A percentile compares a stretch with the other conserved stretches of the same genome.
phyloP scores from a whole-genome alignment of 345 rosid genomes.

The Dovyalis caffra region DNA sequence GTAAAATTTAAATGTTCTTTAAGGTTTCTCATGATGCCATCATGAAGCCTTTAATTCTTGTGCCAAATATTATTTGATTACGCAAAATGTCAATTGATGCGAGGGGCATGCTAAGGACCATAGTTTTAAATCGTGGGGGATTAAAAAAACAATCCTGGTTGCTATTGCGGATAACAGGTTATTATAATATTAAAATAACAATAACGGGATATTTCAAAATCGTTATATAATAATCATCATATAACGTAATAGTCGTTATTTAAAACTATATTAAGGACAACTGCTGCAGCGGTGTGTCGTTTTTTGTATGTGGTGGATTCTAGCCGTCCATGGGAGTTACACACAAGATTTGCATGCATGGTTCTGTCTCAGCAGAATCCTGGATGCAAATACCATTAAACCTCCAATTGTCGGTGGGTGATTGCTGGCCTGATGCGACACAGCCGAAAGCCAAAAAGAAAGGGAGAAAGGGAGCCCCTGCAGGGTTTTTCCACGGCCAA shows the following conservation, averaged over 20 bases:
- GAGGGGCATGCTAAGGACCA: background rate
- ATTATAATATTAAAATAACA: too few species aligned
- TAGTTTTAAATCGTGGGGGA: too few species aligned
- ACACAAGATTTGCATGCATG: background rate
- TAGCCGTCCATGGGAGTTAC: background rate
- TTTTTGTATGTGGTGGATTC: background rate
- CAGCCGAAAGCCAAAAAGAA: background rate
- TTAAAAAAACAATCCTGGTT: too few species aligned
- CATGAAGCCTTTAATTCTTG: slow-evolving; percentile 14
- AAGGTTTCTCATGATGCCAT: background rate
- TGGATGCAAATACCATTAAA: background rate
- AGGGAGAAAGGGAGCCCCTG: background rate
- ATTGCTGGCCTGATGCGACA: background rate
- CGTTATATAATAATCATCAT: too few species aligned
- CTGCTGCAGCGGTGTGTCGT: background rate
- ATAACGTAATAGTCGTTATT: too few species aligned
- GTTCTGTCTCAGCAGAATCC: background rate
- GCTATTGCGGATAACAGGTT: too few species aligned
- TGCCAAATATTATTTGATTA: background rate
- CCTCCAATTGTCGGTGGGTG: background rate
- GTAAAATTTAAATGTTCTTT: background rate
- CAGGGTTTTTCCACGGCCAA: background rate
- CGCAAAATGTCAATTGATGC: background rate
- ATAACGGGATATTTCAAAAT: too few species aligned
- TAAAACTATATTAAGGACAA: too few species aligned